Evolutionary conservation across 2,329 filamentous ascomycete genomes (phyloP).

Genomic region (Dissoconium aciculare): DNA sequence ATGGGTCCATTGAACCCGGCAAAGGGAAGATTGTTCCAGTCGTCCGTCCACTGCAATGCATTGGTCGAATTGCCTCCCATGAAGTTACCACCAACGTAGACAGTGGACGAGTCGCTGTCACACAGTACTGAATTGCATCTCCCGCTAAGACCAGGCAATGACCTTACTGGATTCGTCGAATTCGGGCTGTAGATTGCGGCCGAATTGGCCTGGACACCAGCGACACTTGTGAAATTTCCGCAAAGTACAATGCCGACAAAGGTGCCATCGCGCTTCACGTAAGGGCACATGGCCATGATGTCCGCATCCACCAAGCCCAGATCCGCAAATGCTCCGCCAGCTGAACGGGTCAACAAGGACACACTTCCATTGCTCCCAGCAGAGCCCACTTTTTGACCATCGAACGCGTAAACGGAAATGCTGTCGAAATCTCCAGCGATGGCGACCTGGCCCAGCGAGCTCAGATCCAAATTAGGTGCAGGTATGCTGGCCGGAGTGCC

Average conservation of each 20-base stretch:
- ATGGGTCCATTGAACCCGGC: conserved; percentile 90
- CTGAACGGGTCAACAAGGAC: conserved; percentile 64
- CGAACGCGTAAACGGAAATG: conserved; percentile 76
- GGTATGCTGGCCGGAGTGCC: conserved; percentile 27
- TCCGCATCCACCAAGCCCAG: conserved; percentile 63
- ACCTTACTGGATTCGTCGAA: conserved; percentile 48
- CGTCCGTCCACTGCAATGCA: conserved; percentile 66
- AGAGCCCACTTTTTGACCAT: conserved; percentile 57
- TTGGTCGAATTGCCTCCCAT: conserved; percentile 69
- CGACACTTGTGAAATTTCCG: conserved; percentile 90
- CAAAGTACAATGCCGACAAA: conserved; percentile 67
- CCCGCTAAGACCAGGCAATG: conserved; percentile 69
- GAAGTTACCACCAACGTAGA: conserved; percentile 86
- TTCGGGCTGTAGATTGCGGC: conserved; percentile 69
- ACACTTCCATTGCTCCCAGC: conserved; percentile 63
- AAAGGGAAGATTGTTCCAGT: conserved; percentile 74
- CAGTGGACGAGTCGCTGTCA: conserved; percentile 58
- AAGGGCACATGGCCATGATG: conserved; percentile 79
- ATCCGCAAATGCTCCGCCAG: conserved; percentile 67
- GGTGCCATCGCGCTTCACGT: conserved; percentile 50
- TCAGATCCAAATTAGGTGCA: conserved; percentile 61
- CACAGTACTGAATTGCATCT: conserved; percentile 72
- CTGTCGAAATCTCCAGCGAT: conserved; percentile 81
- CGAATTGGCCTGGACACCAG: conserved; percentile 57
- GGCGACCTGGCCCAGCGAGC: conserved; percentile 64